These are phyloP conservation scores for Malassezia sympodialis DNA, from an alignment of 1,284 basidiomycete genomes.

Conservation along the genomic window DNA sequence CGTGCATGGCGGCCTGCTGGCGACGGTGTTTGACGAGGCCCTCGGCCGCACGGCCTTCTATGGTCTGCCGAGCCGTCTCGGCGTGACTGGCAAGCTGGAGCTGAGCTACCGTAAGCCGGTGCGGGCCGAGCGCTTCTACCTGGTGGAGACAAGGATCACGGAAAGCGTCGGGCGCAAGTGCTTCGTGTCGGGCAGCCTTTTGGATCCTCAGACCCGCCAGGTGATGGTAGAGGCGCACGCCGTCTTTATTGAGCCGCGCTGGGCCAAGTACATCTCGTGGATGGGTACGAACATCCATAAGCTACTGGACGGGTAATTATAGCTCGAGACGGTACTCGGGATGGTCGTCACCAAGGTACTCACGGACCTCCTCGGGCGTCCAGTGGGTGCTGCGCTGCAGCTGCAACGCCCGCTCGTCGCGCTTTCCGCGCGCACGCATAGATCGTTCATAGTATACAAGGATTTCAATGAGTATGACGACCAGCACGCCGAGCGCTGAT, in stretches of 20 bases:
- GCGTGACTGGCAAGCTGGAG: constrained; percentile 65
- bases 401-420: constrained; percentile 24
- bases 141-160: constrained; percentile 59
- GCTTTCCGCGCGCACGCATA: constrained; percentile 24
- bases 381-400: constrained; percentile 21
- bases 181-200: constrained; percentile 61
- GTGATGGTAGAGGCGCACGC: constrained; percentile 67
- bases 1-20: constrained; percentile 80
- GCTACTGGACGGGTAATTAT: not conserved
- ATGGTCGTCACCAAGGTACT: constrained; percentile 36
- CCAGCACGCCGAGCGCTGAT: constrained; percentile 17
- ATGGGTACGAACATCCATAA: constrained; percentile 12
- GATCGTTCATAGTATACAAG: constrained; percentile 28
- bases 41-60: constrained; percentile 60
- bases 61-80: constrained; percentile 69
- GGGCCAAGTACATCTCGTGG: constrained; percentile 56
- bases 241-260: constrained; percentile 72
- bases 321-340: constrained; percentile 25
- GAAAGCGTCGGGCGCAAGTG: constrained; percentile 67
- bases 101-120: constrained; percentile 48
- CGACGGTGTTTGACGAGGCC: constrained; percentile 78
- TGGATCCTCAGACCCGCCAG: constrained; percentile 64
- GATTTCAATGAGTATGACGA: constrained; percentile 25
- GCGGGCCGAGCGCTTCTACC: constrained; percentile 51
- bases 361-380: constrained; percentile 26